A percentile compares a stretch with the other conserved stretches of the same genome.
Evolutionary conservation across 495 filamentous ascomycete genomes (phyloP).

Genomic region (Zalerion maritima): DNA sequence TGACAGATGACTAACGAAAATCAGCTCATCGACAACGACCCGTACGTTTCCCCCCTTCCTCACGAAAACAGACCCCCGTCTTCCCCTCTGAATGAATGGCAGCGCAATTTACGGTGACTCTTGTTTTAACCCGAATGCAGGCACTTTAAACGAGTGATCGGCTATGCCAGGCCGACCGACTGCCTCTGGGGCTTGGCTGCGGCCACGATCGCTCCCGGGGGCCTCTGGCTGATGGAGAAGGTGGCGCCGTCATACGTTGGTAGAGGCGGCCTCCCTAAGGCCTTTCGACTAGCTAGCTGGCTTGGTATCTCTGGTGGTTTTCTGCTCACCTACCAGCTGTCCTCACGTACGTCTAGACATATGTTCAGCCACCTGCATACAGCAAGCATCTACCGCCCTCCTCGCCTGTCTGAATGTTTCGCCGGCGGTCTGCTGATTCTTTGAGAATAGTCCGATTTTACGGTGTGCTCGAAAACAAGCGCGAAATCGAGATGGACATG

Average conservation of each 20-base stretch:
- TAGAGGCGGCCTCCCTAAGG: constrained; percentile 61
- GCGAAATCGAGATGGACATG: constrained; percentile 94
- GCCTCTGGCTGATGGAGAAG: constrained; percentile 66
- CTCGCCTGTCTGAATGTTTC: constrained; percentile 3
- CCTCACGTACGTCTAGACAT: constrained; percentile 30
- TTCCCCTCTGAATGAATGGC: not conserved
- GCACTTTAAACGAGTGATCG: constrained; percentile 75
- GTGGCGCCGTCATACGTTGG: constrained; percentile 68
- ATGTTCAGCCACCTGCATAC: constrained; percentile 3
- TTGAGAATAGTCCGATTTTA: constrained; percentile 67
- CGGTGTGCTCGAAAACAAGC: constrained; percentile 77
- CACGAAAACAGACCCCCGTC: not conserved
- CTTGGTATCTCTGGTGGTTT: constrained; percentile 64
- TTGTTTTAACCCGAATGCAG: constrained; percentile 27
- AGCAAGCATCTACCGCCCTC: not conserved
- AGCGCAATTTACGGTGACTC: not conserved
- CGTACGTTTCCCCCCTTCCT: constrained; percentile 45
- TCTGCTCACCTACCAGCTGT: constrained; percentile 63
- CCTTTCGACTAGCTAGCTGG: constrained; percentile 63
- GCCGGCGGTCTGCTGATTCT: too few relatives aligned
- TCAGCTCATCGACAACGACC: constrained; percentile 94
- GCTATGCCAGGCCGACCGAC: constrained; percentile 74
- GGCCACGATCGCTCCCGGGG: constrained; percentile 50
- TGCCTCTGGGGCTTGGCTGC: constrained; percentile 54
- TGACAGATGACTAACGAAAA: constrained; percentile 5